Base-by-base conservation (phyloP, 2,329 filamentous ascomycete species). In the Chaetomium strumarium region DNA sequence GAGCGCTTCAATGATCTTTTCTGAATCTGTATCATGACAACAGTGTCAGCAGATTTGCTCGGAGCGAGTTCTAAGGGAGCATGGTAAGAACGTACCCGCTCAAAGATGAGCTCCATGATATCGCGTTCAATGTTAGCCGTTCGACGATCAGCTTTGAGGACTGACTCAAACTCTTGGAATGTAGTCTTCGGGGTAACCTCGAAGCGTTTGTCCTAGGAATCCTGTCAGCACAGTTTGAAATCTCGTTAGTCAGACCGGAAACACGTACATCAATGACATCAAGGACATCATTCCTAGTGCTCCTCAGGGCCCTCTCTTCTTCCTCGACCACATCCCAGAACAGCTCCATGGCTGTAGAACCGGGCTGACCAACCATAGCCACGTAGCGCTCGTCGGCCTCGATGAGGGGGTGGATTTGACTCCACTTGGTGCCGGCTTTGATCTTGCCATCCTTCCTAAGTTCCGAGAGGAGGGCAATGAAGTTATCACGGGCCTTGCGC, bases 291-390 rank as follows among this genome's bases (percentile, higher is more conserved):
- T 93, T 95, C 56, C 89, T 80, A 45, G 86, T 85, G 46, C 82
- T 84, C 56, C 91, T 85, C 44, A 96, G 75, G n/a, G 85, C 84
- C 53, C 88, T 83, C 65, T 99, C 92, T 68, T 97, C 90, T 67
- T 96, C 90, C 67, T 97, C 93, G 24, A 97, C 79, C 44, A 91
- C 76, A 67, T 99, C 93, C 90, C 92, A 96, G 73, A 99, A 97
- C 7, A 99, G 76, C 64, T 97, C 90, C 59, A 96, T 78, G 13
- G 93, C 89, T 5, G 83, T 87, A 5, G 91, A 96, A 51, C 92
- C 91, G 53, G 80, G 72, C 66, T 95, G 89, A 47, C 90, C 91
- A 55, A 91, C 79, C 76, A 96, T 90, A 58, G 83, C 84, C 62
- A 76, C 78, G 70, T 96, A 97, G 60, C 91, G 88, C 44, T 85